Base-by-base conservation (phyloP, 805 yeast species). In the Spathaspora passalidarum region DNA sequence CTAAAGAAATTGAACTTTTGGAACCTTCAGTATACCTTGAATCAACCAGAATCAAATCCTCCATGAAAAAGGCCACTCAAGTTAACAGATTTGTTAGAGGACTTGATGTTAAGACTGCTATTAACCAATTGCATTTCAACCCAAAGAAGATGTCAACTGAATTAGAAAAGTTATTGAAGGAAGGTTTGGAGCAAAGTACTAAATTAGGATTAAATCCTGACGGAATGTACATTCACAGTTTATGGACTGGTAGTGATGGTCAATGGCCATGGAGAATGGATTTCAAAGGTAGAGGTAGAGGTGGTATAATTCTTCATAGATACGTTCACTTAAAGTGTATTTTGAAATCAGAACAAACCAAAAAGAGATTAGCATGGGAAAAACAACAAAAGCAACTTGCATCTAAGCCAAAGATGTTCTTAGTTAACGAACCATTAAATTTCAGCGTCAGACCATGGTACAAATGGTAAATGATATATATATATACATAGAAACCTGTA, bases 171-270 rank as follows among this genome's bases (percentile, higher is more conserved):
- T 68, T 91, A 66, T 75, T 92, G 50, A 81, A 82, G 57, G 72
- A 79, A 42, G 96, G 95, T 8, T 58, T 88, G 26, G 74, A 79
- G 40, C 89, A 88, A 57, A 89, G 91, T 18, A 69, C 78, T 47
- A 70, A 68, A 34, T 64, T 85, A 52, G 81, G 82, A 2, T 65
- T 86, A 49, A 66, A 82, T 49, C 77, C 81, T 19, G 78, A 84
- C 48, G 78, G 78, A 32, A 63, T 90, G 37, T 88, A 84, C 56
- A 78, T 92, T 46, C 80, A 84, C 38, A 87, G 87, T 59, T 80
- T 90, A 48, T 92, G 97, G 97, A 82, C 82, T 21, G 97, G 97
- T 36, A 82, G 90, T 47, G 98, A 92, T 64, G 96, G 96, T 17
- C 59, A 67, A 43, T 81, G 86, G 83, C 57, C 61, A 22, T 84